Evolutionary conservation across 2,329 filamentous ascomycete genomes (phyloP).

Genomic region (Phyllachora maydis): DNA sequence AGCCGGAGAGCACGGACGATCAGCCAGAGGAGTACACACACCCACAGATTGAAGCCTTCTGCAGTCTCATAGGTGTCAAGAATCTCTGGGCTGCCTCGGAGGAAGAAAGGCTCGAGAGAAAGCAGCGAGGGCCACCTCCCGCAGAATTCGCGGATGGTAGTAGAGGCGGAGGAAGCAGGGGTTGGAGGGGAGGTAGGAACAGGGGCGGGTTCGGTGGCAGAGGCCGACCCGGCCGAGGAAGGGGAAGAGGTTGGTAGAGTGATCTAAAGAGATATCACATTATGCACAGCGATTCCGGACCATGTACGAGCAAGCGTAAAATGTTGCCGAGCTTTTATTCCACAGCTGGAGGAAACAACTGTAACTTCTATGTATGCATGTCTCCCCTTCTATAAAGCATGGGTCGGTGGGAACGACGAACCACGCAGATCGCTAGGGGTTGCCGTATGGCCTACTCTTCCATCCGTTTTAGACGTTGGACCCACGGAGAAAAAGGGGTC

Average conservation of each 20-base stretch:
- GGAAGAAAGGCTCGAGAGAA: conserved; percentile 43
- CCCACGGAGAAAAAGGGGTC: conserved; percentile 16
- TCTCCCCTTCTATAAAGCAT: conserved; percentile 25
- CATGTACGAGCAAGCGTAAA: too few species aligned
- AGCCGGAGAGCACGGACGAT: conserved; percentile 34
- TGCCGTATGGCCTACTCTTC: conserved; percentile 19
- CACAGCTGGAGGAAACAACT: too few species aligned
- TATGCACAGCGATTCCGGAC: too few species aligned
- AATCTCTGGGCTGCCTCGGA: conserved; percentile 59
- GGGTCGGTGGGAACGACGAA: conserved; percentile 16
- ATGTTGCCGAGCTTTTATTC: too few species aligned
- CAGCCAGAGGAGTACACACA: conserved; percentile 69
- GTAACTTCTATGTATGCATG: too few species aligned
- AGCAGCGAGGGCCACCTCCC: conserved; percentile 32
- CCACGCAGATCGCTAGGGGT: conserved; percentile 26
- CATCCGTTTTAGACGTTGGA: conserved; percentile 23
- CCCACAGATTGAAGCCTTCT: conserved; percentile 68
- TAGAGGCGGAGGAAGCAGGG: conserved; percentile 12
- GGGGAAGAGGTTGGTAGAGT: conserved; percentile 11
- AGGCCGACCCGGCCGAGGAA: conserved; percentile 15
- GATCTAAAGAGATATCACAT: too few species aligned
- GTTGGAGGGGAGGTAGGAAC: conserved; percentile 15
- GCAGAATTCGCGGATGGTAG: conserved; percentile 10
- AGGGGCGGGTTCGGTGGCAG: conserved; percentile 14
- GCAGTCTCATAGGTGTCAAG: conserved; percentile 51